Evolutionary conservation across 495 filamentous ascomycete species (phyloP), one percentile per base, ranked within the genome.

Genomic region (Penicillium coprophilum): DNA sequence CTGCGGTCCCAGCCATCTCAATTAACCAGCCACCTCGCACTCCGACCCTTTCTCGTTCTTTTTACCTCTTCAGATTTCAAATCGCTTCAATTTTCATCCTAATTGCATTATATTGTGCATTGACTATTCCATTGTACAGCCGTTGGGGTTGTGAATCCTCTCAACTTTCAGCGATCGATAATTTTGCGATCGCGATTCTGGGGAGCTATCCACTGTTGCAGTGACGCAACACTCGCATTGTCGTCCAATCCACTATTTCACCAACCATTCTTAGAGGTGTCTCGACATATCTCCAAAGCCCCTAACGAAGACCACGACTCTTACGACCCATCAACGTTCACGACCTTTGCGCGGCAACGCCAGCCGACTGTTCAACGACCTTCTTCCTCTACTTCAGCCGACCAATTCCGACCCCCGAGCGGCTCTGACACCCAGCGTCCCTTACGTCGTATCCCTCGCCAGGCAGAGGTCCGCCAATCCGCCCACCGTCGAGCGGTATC

Each of bases 301-400:
- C 69, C 71, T 82, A 62, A 86, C 83, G 84, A 86, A 72, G 70
- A 73, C 71, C 71, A 86, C 84, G 83, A 85, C 66, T 55, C 70
- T 75, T 52, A 84, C 82, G 80, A 83, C 73, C 73, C 66, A 49
- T 52, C 68, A 49, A 70, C 73, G 41, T 70, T 79, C 65, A 80
- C 79, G 72, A 80, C 76, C 57, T 73, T 70, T 60, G 65, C 77
- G 64, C 73, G 67, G 72, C 82, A 84, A 73, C 83, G 78, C 77
- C 83, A 83, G 70, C 82, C 80, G 67, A 72, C 69, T 68, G 65
- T 63, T 64, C 59, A 49, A 46, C 60, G 65, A 56, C 65, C 75
- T 63, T 62, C 55, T 61, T 59, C 67, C 62, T 68, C 61, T 45
- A 53, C 64, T 46, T 66, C 60, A 39, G 70, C 59, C 58, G 65